phyloP scores from a whole-genome alignment of 306 rosid genomes.

The Castanea crenata region DNA sequence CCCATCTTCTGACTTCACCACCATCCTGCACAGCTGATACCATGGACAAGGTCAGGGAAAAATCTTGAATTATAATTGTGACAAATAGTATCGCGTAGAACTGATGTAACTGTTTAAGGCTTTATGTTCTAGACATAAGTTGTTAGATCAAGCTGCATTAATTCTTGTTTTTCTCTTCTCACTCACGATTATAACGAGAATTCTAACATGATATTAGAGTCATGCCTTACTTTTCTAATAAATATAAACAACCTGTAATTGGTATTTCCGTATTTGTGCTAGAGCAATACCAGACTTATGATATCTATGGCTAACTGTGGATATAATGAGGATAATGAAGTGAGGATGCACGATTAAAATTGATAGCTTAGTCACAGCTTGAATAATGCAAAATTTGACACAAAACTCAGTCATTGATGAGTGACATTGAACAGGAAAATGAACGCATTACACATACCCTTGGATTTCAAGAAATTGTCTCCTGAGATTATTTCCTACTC shows the following conservation, averaged over 20 bases:
- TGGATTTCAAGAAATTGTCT: slow-evolving; percentile 68
- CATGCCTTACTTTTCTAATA: background rate
- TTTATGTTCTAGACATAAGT: too few species aligned
- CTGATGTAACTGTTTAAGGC: too few species aligned
- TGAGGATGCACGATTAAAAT: too few species aligned
- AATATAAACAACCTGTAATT: background rate
- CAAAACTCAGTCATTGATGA: background rate
- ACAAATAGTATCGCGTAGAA: too few species aligned
- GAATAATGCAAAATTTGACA: too few species aligned
- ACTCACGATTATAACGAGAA: too few species aligned
- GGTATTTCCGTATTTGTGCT: too few species aligned
- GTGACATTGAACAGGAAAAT: background rate
- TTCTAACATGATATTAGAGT: too few species aligned
- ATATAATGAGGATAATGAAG: too few species aligned
- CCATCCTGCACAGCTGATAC: slow-evolving; percentile 85
- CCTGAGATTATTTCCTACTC: slow-evolving; percentile 76
- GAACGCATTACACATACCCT: slow-evolving; percentile 46
- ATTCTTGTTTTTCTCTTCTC: too few species aligned
- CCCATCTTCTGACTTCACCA: slow-evolving; percentile 70
- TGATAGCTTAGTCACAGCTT: background rate
- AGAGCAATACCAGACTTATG: background rate
- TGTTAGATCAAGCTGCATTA: too few species aligned
- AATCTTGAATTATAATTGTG: background rate
- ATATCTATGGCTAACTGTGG: background rate
- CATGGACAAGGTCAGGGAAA: slow-evolving; percentile 45